Evolutionary conservation across 352 stramenopile species (phyloP), one percentile per base, ranked within the genome.

Genomic region (Phytophthora europaea): DNA sequence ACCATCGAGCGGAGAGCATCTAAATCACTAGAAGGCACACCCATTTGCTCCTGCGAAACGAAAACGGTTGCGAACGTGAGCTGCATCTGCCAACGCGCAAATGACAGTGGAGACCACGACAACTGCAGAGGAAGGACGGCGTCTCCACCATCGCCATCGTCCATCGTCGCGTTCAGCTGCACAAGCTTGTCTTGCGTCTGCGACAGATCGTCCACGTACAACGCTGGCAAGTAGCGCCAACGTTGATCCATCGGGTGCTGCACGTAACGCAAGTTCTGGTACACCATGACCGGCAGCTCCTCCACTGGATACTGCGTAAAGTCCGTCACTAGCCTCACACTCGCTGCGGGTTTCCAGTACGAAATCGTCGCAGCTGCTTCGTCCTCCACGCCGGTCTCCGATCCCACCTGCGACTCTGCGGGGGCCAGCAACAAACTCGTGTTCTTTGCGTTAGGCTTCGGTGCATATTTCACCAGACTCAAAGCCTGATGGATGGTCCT

Each of bases 1-100:
- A 93, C 88, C 69, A 92, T 98, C 75, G 84, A 98, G 13, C 97
- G 96, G 54, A 99, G 88, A 20, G 91, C 82, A 60, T 97, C 91
- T 70, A 99, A 88, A 50, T 93, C 88, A 7, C 87, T 75, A 2
- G 72, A 72, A 12, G 80, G 77, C 56, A 94, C 88, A 4, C 87
- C 87, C 58, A 94, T 75, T 55, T 87, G 70, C 57, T 90, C 81
- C 63, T 94, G 86, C 7, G 85, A 88, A 31, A 73, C 62, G 23
- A 92, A 82, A 33, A 87, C 83, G 53, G 72, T 79, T 26, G 85
- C 86, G 79, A 93, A 89, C 15, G 86, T 93, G 26, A 95, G 64
- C 54, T 93, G 78, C 67, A 95, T 83, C 72, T 95, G 86, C 88
- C 88, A 95, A 22, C 88, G 82, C 20, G 84, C 86, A 60, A 91